These are phyloP conservation scores for Populus davidiana DNA, from an alignment of 345 rosid genomes.

Conservation along the genomic window DNA sequence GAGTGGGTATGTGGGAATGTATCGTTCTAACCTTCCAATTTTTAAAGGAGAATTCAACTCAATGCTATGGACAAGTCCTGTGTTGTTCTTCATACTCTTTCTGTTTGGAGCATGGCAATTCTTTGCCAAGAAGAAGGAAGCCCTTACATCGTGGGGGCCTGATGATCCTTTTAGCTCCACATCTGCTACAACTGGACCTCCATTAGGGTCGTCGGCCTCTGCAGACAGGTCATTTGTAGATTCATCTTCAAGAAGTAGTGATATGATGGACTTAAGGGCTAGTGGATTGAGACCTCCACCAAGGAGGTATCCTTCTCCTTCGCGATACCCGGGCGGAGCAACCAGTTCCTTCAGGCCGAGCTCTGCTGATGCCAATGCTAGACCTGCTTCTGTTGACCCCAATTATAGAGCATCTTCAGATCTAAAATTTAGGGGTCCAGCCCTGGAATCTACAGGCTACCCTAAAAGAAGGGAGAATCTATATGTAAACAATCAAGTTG, in stretches of 20 bases:
- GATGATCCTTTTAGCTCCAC: slow-evolving; percentile 74
- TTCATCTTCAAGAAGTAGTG: slow-evolving; percentile 57
- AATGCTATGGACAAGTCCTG: slow-evolving; percentile 84
- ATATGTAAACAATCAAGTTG: slow-evolving; percentile 52
- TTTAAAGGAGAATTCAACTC: slow-evolving; percentile 63
- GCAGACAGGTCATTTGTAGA: slow-evolving; percentile 60
- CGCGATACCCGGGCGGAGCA: slow-evolving; percentile 58
- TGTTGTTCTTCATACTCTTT: slow-evolving; percentile 73
- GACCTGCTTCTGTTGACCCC: slow-evolving; percentile 54
- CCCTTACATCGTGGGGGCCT: slow-evolving; percentile 90
- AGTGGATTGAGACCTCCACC: slow-evolving; percentile 43
- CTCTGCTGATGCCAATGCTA: slow-evolving; percentile 47
- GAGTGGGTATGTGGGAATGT: slow-evolving; percentile 72
- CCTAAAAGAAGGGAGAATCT: slow-evolving; percentile 63
- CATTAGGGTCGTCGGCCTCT: slow-evolving; percentile 43
- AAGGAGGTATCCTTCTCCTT: slow-evolving; percentile 64
- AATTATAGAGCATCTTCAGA: slow-evolving; percentile 61
- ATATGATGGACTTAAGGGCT: slow-evolving; percentile 56
- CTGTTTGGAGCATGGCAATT: slow-evolving; percentile 89
- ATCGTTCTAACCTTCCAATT: slow-evolving; percentile 67
- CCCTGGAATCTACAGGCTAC: slow-evolving; percentile 55
- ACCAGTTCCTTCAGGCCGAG: slow-evolving; percentile 58
- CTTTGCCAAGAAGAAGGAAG: slow-evolving; percentile 95
- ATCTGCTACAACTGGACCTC: slow-evolving; percentile 41
- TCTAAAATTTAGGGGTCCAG: slow-evolving; percentile 57